Base-by-base conservation (phyloP, 495 filamentous ascomycete genomes). In the Podospora pseudocomata region DNA sequence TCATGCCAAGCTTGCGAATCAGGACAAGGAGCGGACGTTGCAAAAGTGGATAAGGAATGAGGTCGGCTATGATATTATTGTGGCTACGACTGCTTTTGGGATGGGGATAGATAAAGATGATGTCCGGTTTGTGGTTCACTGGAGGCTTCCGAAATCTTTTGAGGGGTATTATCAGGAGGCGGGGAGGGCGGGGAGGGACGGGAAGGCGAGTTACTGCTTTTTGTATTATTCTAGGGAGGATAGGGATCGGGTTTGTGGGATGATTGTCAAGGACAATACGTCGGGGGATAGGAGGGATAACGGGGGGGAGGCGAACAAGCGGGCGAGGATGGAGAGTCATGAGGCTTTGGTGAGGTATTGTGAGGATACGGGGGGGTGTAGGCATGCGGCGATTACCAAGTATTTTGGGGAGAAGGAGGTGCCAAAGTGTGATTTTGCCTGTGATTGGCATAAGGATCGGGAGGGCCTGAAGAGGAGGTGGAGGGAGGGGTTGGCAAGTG, bases 51-150 rank as follows among this genome's bases (percentile, higher is more conserved):
- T 95, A 53, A 85, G 85, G 18, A 90, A 91, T 69, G 83, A 86
- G 59, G 80, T 83, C 15, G 88, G 89, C 5, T 97, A 95, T 76
- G 92, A 94, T 71, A 89, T 97, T 61, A 93, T 97, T 58, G 91
- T 97, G 55, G 94, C 94, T 5, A 97, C 94, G 0, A 97, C 92
- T 3, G 94, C 94, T 0, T 97, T 97, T 69, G 94, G 94, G 6
- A 97, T 99, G 94, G 94, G 94, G 4, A 97, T 99, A 71, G 93
- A 97, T 73, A 97, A 97, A 78, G 86, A 94, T 32, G 89, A 95
- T 71, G 94, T 98, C 18, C 87, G 94, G 3, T 97, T 97, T 72
- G 92, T 98, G 2, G 86, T 96, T 3, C 94, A 98, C 76, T 97
- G 94, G 93, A 89, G 90, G 64, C 81, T 97, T 18, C 92, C 93